Evolutionary conservation across 2,329 filamentous ascomycete genomes (phyloP).

Genomic region (Davidsoniella australis): DNA sequence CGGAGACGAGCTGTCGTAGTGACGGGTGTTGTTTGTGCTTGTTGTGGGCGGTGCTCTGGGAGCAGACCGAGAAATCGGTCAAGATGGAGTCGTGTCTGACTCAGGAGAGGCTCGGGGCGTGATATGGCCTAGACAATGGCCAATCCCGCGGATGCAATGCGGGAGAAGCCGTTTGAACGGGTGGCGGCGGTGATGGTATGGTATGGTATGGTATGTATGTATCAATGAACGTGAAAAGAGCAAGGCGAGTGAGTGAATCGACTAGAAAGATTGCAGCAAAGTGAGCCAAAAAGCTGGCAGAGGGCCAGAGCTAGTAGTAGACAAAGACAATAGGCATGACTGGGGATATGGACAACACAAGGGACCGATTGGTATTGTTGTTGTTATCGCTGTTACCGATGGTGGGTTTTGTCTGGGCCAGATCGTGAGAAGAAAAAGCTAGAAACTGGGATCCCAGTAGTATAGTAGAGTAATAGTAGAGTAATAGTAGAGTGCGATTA

Average conservation of each 20-base stretch:
- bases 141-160: too few species aligned
- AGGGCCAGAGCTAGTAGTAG: constrained; percentile 9
- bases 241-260: neutral
- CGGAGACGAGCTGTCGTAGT: too few species aligned
- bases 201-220: too few species aligned
- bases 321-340: constrained; percentile 8
- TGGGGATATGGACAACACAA: neutral
- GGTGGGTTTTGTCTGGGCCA: neutral
- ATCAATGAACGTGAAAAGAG: neutral
- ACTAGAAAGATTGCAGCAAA: neutral
- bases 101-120: too few species aligned
- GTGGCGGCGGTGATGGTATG: neutral
- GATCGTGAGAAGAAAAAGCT: neutral
- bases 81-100: too few species aligned
- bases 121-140: too few species aligned
- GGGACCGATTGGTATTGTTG: too few species aligned
- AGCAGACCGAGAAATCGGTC: too few species aligned
- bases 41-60: too few species aligned
- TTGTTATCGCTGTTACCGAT: too few species aligned
- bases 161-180: too few species aligned
- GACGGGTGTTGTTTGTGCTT: too few species aligned
- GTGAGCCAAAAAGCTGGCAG: constrained; percentile 5
- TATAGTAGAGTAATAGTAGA: neutral
- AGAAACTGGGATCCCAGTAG: neutral
- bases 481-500: neutral